phyloP scores from a whole-genome alignment of 2,329 filamentous ascomycete genomes.

The Hymenoscyphus fraxineus region DNA sequence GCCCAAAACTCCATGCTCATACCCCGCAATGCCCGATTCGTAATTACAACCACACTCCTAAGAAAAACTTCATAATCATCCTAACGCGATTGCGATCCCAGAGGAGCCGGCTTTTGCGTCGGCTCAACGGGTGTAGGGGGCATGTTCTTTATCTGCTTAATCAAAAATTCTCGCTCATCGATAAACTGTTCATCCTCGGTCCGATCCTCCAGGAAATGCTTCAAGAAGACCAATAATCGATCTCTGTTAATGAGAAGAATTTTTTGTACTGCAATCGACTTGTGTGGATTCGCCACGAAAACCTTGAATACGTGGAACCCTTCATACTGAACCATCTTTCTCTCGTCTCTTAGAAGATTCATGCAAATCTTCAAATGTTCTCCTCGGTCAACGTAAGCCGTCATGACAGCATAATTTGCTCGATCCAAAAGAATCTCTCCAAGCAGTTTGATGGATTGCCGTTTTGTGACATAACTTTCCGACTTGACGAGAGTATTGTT shows the following conservation, averaged over 20 bases:
- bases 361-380: conserved; percentile 98
- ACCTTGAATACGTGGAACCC: conserved; percentile 99
- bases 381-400: conserved; percentile 87
- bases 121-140: conserved; percentile 51
- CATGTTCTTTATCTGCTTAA: conserved; percentile 83
- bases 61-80: background rate
- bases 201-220: conserved; percentile 87
- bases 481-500: conserved; percentile 85
- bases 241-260: conserved; percentile 96
- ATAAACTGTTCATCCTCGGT: conserved; percentile 98
- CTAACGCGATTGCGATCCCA: conserved; percentile 31
- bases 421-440: conserved; percentile 92
- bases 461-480: conserved; percentile 94
- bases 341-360: conserved; percentile 91
- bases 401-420: conserved; percentile 98
- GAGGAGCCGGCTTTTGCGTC: conserved; percentile 35
- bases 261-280: conserved; percentile 91
- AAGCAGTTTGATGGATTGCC: conserved; percentile 94
- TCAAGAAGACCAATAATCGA: conserved; percentile 81
- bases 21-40: conserved; percentile 21
- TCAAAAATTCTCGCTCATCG: conserved; percentile 94
- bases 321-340: conserved; percentile 99
- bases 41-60: conserved; percentile 15
- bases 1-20: conserved; percentile 29
- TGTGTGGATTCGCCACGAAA: conserved; percentile 97